Percentiles rank a stretch among this genome's conserved stretches.
Evolutionary conservation across 129 eudicot genomes (phyloP).

Genomic region (Cynara cardunculus): DNA sequence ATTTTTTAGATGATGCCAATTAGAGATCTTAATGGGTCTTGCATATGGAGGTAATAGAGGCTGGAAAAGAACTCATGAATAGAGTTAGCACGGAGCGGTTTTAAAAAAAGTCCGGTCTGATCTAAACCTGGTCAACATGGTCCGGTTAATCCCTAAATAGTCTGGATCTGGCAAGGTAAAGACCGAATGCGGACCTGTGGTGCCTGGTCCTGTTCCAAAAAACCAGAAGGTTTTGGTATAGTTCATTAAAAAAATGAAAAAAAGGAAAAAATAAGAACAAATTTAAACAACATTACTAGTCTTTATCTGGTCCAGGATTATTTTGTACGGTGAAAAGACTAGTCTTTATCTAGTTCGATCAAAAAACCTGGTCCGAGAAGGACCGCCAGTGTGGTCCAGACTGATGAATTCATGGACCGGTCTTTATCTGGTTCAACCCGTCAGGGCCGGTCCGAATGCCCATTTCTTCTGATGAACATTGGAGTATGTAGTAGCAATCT

Average conservation of each 20-base stretch:
- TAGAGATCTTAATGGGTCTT: neutral
- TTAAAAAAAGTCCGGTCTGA: neutral
- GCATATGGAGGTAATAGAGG: neutral
- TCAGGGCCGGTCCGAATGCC: no score
- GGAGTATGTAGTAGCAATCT: no score
- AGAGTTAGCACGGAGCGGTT: neutral
- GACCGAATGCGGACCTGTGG: neutral
- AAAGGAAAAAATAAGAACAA: no score
- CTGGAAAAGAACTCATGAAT: neutral
- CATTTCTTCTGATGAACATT: no score
- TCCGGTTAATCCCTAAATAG: neutral
- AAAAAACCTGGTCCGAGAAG: no score
- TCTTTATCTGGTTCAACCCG: no score
- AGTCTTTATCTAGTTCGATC: neutral
- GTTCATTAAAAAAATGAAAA: neutral
- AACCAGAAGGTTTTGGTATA: neutral
- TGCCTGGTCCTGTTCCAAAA: neutral
- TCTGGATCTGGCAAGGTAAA: neutral
- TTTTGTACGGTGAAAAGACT: neutral
- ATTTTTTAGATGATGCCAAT: neutral
- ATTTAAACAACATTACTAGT: neutral
- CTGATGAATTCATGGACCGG: no score
- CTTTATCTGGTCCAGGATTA: neutral
- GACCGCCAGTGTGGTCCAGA: no score
- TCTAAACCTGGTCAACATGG: neutral